Conservation (phyloP, 2,329 filamentous ascomycete species). For the Phialophora expanda region DNA sequence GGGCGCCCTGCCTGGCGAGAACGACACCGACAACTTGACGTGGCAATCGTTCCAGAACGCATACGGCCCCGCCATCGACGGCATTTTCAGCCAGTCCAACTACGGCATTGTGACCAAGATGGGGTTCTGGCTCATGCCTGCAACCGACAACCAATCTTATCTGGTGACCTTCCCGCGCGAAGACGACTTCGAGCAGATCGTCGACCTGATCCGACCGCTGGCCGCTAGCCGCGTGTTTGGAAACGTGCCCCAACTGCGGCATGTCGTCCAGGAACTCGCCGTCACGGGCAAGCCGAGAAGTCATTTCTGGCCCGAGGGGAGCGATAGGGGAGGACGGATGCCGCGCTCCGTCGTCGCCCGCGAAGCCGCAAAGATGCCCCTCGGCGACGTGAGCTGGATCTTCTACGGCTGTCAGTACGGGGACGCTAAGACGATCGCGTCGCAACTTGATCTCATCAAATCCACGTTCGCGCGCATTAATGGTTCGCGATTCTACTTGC, state of each 20-base stretch:
- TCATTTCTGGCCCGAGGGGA: conserved; percentile 42
- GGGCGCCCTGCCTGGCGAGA: conserved; percentile 43
- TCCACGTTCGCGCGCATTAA: conserved; percentile 50
- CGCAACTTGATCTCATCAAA: conserved; percentile 46
- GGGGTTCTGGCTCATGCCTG: conserved; percentile 60
- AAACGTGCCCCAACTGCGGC: conserved; percentile 55
- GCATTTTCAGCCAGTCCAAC: conserved; percentile 41
- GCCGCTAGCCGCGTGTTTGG: conserved; percentile 51
- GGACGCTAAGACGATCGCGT: conserved; percentile 11
- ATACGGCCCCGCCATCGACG: conserved; percentile 49
- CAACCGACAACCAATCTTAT: conserved; percentile 55
- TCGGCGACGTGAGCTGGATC: conserved; percentile 48
- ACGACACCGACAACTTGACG: conserved; percentile 45
- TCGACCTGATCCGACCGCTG: conserved; percentile 46
- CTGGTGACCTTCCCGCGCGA: conserved; percentile 55
- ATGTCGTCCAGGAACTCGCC: conserved; percentile 53
- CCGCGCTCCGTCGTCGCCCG: conserved; percentile 46
- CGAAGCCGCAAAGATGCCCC: conserved; percentile 35
- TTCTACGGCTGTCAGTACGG: conserved; percentile 57
- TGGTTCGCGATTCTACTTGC: conserved; percentile 52
- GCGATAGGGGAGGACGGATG: conserved; percentile 49
- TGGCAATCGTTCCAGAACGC: conserved; percentile 36
- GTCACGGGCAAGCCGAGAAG: conserved; percentile 46
- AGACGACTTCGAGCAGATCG: conserved; percentile 46
- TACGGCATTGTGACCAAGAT: conserved; percentile 54